Conservation (phyloP, 2,329 filamentous ascomycete species). For the Leptographium galeiforme region DNA sequence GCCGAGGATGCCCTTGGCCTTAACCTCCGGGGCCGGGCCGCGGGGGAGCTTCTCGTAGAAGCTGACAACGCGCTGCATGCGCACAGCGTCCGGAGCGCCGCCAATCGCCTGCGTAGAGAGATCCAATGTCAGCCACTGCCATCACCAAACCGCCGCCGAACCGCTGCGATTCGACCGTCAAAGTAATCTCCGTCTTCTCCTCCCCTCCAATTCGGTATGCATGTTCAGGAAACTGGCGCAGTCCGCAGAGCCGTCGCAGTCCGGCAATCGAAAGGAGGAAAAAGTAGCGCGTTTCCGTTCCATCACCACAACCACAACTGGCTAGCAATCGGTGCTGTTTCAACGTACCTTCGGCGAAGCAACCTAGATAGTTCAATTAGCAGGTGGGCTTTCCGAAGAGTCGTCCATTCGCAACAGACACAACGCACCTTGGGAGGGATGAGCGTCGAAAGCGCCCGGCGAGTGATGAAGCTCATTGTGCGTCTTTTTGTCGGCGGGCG, state of each 20-base stretch:
- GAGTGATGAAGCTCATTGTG: conserved; percentile 87
- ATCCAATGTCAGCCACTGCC: neutral
- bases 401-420: neutral
- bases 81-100: conserved; percentile 84
- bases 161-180: neutral
- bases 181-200: neutral
- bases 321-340: neutral
- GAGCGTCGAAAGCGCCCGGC: conserved; percentile 90
- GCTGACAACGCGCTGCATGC: conserved; percentile 94
- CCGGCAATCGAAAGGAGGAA: neutral
- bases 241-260: neutral
- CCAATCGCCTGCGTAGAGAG: conserved; percentile 62
- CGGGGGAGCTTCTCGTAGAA: conserved; percentile 99
- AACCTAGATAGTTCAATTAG: conserved; percentile 36
- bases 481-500: conserved; percentile 14
- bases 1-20: conserved; percentile 70
- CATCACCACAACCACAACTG: neutral
- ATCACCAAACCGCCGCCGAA: too few relatives aligned
- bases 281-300: conserved; percentile 7
- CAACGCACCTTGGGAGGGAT: conserved; percentile 88
- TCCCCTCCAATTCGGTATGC: neutral
- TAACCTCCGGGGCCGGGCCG: conserved; percentile 70
- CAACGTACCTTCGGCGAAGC: conserved; percentile 70
- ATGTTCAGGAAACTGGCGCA: neutral
- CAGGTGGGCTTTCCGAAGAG: neutral